phyloP scores from a whole-genome alignment of 2,329 filamentous ascomycete species.

The Cladosporium halotolerans region DNA sequence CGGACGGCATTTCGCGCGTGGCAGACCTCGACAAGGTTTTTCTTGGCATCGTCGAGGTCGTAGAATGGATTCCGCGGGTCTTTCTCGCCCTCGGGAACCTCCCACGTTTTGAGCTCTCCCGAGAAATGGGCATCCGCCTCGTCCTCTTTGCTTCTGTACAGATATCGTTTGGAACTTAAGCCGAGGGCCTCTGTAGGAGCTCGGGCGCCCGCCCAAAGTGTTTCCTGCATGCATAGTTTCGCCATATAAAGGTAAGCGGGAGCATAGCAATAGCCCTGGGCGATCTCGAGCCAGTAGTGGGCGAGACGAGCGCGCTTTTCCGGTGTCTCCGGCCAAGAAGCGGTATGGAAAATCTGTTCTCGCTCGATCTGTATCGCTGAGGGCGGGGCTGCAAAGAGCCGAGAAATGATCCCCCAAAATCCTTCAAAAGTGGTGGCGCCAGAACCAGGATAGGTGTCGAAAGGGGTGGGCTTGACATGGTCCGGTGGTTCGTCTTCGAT shows the following conservation, averaged over 20 bases:
- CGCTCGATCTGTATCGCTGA: background rate
- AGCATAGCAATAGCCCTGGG: slow-evolving; percentile 19
- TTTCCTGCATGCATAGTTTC: slow-evolving; percentile 20
- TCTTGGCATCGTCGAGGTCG: slow-evolving; percentile 16
- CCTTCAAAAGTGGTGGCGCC: background rate
- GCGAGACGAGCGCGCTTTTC: slow-evolving; percentile 21
- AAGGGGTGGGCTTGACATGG: slow-evolving; percentile 29
- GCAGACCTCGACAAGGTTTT: slow-evolving; percentile 21
- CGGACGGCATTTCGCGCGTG: slow-evolving; percentile 14
- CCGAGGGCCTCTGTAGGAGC: slow-evolving; percentile 20
- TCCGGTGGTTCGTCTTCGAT: slow-evolving; percentile 30
- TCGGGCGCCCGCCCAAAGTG: slow-evolving; percentile 19
- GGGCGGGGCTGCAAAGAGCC: background rate
- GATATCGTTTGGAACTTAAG: slow-evolving; percentile 22
- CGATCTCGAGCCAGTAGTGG: slow-evolving; percentile 23
- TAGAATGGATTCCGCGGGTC: slow-evolving; percentile 21
- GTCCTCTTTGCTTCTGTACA: slow-evolving; percentile 20
- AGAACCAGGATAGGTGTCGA: slow-evolving; percentile 24
- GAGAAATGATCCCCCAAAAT: background rate
- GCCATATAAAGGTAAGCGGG: slow-evolving; percentile 24
- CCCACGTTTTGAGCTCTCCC: background rate
- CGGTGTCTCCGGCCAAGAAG: slow-evolving; percentile 23
- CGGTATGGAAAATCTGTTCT: slow-evolving; percentile 22
- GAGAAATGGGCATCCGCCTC: slow-evolving; percentile 14
- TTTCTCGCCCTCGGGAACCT: slow-evolving; percentile 7